phyloP scores from a whole-genome alignment of 2,329 filamentous ascomycete genomes.

The Aureobasidium sp. region DNA sequence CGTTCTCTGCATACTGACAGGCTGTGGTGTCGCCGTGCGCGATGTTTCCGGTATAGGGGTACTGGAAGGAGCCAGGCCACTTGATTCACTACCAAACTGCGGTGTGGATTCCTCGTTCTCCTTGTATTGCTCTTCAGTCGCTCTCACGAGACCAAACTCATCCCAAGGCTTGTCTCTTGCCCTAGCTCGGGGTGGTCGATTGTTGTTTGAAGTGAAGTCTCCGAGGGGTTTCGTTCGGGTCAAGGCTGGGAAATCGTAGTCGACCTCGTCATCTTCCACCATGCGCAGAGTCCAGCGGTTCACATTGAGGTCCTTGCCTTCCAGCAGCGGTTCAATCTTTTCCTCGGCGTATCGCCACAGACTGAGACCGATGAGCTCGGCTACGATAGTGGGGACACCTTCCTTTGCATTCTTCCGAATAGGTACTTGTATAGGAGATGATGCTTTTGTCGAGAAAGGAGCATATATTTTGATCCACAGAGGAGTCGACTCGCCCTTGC shows the following conservation, averaged over 20 bases:
- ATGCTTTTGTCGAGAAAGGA: constrained; percentile 71
- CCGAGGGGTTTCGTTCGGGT: constrained; percentile 78
- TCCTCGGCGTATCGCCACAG: constrained; percentile 84
- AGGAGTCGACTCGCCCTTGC: constrained; percentile 81
- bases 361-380: constrained; percentile 83
- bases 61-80: constrained; percentile 26
- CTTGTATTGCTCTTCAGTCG: constrained; percentile 71
- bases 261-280: constrained; percentile 86
- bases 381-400: constrained; percentile 75
- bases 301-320: constrained; percentile 74
- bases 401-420: constrained; percentile 76
- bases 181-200: constrained; percentile 68
- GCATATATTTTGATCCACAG: constrained; percentile 82
- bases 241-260: constrained; percentile 85
- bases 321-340: constrained; percentile 73
- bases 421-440: constrained; percentile 75
- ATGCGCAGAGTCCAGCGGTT: constrained; percentile 87
- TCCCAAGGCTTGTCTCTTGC: constrained; percentile 82
- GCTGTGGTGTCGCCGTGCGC: constrained; percentile 27
- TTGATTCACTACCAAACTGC: constrained; percentile 68
- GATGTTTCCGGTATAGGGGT: constrained; percentile 21
- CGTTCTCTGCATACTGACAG: constrained; percentile 17
- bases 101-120: constrained; percentile 77
- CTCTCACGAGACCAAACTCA: constrained; percentile 83
- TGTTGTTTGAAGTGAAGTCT: constrained; percentile 83